Percentiles rank a stretch among this genome's conserved stretches.
Conservation (phyloP, 78 protist species). For the Cyanophora paradoxa region DNA sequence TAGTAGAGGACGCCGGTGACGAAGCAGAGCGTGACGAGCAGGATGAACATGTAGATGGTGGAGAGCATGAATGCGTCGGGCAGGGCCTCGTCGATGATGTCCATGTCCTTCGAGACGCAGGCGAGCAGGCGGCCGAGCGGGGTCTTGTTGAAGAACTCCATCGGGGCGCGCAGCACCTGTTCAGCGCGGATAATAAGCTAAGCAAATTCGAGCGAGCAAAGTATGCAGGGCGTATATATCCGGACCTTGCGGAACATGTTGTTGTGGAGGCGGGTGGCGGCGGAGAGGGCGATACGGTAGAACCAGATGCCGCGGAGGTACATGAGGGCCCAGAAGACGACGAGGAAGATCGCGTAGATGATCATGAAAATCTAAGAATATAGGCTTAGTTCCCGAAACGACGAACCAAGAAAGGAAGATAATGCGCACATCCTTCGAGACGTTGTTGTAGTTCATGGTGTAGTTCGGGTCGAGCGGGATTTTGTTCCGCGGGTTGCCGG, state of each 20-base stretch:
- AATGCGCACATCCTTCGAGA: too few species aligned
- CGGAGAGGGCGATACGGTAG: background rate
- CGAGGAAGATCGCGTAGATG: too few species aligned
- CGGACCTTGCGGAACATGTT: too few species aligned
- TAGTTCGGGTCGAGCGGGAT: too few species aligned
- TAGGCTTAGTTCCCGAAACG: too few species aligned
- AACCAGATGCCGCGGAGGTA: background rate
- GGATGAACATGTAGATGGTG: background rate
- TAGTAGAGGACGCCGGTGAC: conserved; percentile 6
- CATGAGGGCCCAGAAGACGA: background rate
- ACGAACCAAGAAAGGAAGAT: too few species aligned
- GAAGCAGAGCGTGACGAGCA: background rate
- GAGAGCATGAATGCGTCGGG: background rate
- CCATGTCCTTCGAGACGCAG: conserved; percentile 37
- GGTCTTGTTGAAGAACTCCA: conserved; percentile 33
- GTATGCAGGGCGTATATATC: too few species aligned
- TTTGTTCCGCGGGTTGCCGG: too few species aligned
- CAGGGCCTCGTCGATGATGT: conserved; percentile 9
- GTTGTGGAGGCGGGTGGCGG: background rate
- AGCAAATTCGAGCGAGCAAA: too few species aligned
- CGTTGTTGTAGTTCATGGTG: too few species aligned
- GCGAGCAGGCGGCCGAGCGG: conserved; percentile 36
- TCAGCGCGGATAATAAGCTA: background rate
- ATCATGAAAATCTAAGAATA: too few species aligned
- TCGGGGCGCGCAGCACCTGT: conserved; percentile 28